These are phyloP conservation scores for Hypoxylon perforatum DNA, from an alignment of 495 filamentous ascomycete species.

Conservation along the genomic window DNA sequence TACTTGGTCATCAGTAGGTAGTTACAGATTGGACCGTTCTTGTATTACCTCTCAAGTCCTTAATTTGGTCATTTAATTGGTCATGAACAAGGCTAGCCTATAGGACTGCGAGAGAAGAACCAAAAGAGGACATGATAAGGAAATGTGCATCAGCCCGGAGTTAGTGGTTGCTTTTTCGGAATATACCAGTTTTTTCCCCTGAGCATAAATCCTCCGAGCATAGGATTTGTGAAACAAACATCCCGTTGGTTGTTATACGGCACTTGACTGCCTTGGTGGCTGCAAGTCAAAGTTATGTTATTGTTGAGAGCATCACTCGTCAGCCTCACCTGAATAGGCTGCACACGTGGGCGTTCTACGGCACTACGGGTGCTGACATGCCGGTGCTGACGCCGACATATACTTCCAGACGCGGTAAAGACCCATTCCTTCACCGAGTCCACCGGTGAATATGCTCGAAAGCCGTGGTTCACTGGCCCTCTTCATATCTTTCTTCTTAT, in stretches of 20 bases:
- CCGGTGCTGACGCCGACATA: constrained; percentile 12
- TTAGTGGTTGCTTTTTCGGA: constrained; percentile 45
- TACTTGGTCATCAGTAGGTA: neutral
- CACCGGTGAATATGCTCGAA: constrained; percentile 2
- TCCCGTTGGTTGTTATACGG: constrained; percentile 4
- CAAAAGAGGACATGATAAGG: constrained; percentile 14
- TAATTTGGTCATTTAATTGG: constrained; percentile 9
- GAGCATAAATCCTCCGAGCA: constrained; percentile 9
- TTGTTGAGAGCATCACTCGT: neutral
- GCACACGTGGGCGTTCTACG: constrained; percentile 9
- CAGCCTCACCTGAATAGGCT: constrained; percentile 4
- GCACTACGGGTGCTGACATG: neutral
- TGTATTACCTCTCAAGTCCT: constrained; percentile 8
- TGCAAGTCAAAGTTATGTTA: constrained; percentile 6
- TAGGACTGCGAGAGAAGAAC: constrained; percentile 22
- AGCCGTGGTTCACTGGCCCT: too few species aligned
- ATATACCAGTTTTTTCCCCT: constrained; percentile 29
- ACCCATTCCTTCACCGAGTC: constrained; percentile 11
- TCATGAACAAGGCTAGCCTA: constrained; percentile 1
- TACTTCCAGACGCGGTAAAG: constrained; percentile 11
- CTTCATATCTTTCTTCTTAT: too few species aligned
- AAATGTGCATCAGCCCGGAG: constrained; percentile 46
- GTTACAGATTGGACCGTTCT: neutral
- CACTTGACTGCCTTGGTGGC: constrained; percentile 10
- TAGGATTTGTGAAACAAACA: constrained; percentile 4